Conservation (phyloP, 2,329 filamentous ascomycete genomes). For the Teratosphaeria pseudoeucalypti region DNA sequence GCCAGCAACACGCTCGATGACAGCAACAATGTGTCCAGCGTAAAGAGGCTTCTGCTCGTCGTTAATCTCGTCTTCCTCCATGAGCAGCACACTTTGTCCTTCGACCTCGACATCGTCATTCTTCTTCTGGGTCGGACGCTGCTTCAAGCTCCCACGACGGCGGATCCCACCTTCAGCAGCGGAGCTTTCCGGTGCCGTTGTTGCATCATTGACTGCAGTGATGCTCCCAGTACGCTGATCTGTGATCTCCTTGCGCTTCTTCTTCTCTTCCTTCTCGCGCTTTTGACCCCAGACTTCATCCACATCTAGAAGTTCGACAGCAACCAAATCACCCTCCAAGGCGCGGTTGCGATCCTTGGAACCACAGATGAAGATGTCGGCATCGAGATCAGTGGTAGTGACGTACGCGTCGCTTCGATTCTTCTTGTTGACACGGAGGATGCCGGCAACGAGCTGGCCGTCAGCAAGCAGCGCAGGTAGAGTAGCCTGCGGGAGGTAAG, state of each 20-base stretch:
- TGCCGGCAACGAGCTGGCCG: constrained; percentile 89
- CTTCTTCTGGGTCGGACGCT: constrained; percentile 98
- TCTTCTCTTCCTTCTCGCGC: constrained; percentile 99
- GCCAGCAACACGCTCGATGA: constrained; percentile 90
- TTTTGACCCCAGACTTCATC: constrained; percentile 99
- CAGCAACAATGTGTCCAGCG: constrained; percentile 91
- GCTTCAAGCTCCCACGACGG: constrained; percentile 85
- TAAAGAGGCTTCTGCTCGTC: constrained; percentile 97
- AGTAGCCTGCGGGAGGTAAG: constrained; percentile 89
- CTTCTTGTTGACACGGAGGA: constrained; percentile 98
- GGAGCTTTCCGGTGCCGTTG: constrained; percentile 48
- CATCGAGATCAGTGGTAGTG: constrained; percentile 85
- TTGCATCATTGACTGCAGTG: constrained; percentile 52
- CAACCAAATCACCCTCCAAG: constrained; percentile 89
- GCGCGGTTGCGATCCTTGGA: constrained; percentile 98
- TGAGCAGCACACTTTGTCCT: constrained; percentile 88
- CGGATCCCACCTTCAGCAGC: constrained; percentile 74
- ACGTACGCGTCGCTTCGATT: constrained; percentile 98
- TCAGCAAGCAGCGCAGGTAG: constrained; percentile 82
- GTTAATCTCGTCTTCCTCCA: constrained; percentile 97
- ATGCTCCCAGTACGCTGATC: constrained; percentile 75
- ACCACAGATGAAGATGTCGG: constrained; percentile 98
- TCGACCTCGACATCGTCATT: constrained; percentile 99
- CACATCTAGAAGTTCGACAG: constrained; percentile 90
- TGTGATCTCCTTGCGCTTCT: constrained; percentile 98